Evolutionary conservation across 257 asterid species (phyloP).

Genomic region (Fraxinus quadrangulata): DNA sequence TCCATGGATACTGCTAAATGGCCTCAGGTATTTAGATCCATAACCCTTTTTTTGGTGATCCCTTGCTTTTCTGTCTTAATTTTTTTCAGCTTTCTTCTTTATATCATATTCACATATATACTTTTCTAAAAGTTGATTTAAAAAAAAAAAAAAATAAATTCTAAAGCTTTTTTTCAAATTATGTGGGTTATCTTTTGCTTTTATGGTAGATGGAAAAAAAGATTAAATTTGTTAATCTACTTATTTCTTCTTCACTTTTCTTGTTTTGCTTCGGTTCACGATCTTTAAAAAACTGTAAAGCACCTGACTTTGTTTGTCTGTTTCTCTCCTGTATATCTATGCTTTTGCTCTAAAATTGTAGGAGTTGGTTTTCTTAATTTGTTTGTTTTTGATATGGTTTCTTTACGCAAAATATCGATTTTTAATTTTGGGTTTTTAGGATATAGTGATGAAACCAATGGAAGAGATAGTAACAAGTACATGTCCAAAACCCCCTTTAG

Average conservation of each 20-base stretch:
- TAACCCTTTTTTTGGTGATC: background rate
- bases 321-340: constrained; percentile 16
- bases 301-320: constrained; percentile 30
- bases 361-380: background rate
- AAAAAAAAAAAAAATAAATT: background rate
- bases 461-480: constrained; percentile 49
- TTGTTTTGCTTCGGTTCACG: constrained; percentile 5
- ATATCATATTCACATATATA: background rate
- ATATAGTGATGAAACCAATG: constrained; percentile 60
- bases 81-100: constrained; percentile 12
- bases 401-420: background rate
- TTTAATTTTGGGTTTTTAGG: constrained; percentile 33
- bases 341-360: constrained; percentile 4
- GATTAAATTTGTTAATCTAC: constrained; percentile 25
- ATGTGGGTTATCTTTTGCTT: constrained; percentile 18
- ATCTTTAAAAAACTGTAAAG: constrained; percentile 30
- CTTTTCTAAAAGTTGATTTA: background rate
- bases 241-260: constrained; percentile 9
- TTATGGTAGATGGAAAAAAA: constrained; percentile 21
- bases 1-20: constrained; percentile 34
- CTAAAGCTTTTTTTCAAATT: background rate
- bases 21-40: constrained; percentile 69
- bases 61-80: background rate
- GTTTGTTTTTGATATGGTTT: background rate
- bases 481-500: constrained; percentile 36